Percentiles rank a stretch among this genome's conserved stretches.
phyloP scores from a whole-genome alignment of 768 basidiomycete genomes.

The Hypholoma sublateritium region DNA sequence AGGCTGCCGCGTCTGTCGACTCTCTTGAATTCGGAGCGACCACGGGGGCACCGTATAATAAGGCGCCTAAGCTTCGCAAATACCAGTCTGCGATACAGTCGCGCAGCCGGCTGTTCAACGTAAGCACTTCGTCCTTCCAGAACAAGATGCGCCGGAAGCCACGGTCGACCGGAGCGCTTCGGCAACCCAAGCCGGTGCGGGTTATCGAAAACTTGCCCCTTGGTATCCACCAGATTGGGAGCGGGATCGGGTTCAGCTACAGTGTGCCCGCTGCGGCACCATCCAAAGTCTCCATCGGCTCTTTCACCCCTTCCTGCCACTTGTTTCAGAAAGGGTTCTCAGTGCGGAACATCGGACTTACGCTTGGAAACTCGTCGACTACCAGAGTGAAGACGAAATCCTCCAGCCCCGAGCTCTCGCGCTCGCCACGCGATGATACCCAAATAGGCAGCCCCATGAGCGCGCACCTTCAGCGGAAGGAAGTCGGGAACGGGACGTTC shows the following conservation, averaged over 20 bases:
- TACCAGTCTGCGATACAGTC: conserved; percentile 33
- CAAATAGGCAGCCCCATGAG: neutral
- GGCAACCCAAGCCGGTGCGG: conserved; percentile 22
- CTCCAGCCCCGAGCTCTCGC: neutral
- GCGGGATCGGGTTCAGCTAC: conserved; percentile 53
- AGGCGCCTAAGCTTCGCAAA: conserved; percentile 38
- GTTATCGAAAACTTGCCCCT: conserved; percentile 38
- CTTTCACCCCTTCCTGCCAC: conserved; percentile 21
- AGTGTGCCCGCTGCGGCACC: conserved; percentile 27
- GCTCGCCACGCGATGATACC: neutral
- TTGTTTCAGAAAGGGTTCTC: conserved; percentile 22
- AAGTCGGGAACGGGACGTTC: conserved; percentile 22
- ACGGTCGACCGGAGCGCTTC: conserved; percentile 33
- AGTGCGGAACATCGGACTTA: conserved; percentile 17
- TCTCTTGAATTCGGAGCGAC: conserved; percentile 22
- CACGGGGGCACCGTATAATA: conserved; percentile 19
- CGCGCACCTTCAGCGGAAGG: conserved; percentile 2
- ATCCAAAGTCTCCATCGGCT: conserved; percentile 21
- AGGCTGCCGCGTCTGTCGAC: conserved; percentile 16
- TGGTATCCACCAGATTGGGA: conserved; percentile 47
- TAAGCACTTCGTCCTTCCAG: conserved; percentile 32
- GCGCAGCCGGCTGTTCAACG: conserved; percentile 26
- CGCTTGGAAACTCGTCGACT: conserved; percentile 9
- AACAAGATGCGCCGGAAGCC: conserved; percentile 42
- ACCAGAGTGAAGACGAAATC: conserved; percentile 4